Evolutionary conservation across 148 eudicot species (phyloP), one percentile per base, ranked within the genome.

Genomic region (Oxyria digyna): DNA sequence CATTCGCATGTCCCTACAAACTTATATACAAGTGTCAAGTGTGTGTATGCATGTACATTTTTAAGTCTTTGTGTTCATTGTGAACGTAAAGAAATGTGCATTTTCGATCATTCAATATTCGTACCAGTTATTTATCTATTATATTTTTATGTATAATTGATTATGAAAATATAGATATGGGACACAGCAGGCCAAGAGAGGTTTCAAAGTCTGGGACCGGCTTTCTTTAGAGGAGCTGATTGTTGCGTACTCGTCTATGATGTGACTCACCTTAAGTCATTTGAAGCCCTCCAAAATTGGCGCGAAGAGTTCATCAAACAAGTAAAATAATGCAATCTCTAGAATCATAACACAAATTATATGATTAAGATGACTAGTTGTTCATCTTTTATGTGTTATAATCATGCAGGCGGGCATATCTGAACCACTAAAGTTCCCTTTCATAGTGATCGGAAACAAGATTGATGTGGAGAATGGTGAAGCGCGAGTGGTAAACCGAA

Each of bases 131-230:
- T 14, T 27, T 14, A 54, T 9, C 8, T 21, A 23, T 52, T 9
- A 1, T 7, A 52, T 42, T 17, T 41, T 23, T n/a, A n/a, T n/a
- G n/a, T n/a, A n/a, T n/a, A n/a, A n/a, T 20, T 42, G 71, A 6
- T 15, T n/a, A 18, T 64, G 43, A 15, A 45, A 13, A 46, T n/a
- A 33, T 66, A 80, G 89, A 77, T 74, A 41, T 85, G 89, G 89
- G 89, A 85, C 62, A 85, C 89, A 0, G 89, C 89, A 10, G 89
- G 89, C 31, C 89, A 85, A 48, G 89, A 85, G 77, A 83, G 89
- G 73, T 85, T 83, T 71, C 79, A 79, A 1, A 83, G 89, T 70
- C 71, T 85, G 8, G 87, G 89, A n/a, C 79, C 80, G 1, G 83
- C 87, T 32, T 85, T 85, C 69, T 85, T 77, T 50, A 72, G 89